phyloP scores from a whole-genome alignment of 805 yeast genomes.

The Wickerhamomyces bisporus region DNA sequence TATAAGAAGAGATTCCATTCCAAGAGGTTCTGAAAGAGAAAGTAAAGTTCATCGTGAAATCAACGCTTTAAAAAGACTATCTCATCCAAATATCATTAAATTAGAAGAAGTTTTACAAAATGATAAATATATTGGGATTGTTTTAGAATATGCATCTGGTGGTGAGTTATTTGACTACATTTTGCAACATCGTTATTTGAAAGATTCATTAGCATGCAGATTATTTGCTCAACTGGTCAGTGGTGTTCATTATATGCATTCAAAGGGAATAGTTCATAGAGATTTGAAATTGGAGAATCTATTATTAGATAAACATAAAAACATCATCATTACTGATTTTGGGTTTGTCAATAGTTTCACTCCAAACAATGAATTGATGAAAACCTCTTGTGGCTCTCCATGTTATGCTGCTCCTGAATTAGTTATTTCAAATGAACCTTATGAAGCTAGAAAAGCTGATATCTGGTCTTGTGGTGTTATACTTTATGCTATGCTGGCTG shows the following conservation, averaged over 20 bases:
- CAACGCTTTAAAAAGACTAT: slow-evolving; percentile 76
- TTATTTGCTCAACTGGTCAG: slow-evolving; percentile 89
- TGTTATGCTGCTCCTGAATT: slow-evolving; percentile 98
- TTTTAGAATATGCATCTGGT: slow-evolving; percentile 93
- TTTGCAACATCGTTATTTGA: slow-evolving; percentile 75
- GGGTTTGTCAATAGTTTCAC: slow-evolving; percentile 84
- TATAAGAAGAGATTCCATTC: slow-evolving; percentile 83
- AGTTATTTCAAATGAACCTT: slow-evolving; percentile 80
- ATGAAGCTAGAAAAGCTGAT: slow-evolving; percentile 90
- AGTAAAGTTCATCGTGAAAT: slow-evolving; percentile 89
- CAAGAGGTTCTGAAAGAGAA: slow-evolving; percentile 80
- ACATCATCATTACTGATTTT: slow-evolving; percentile 66
- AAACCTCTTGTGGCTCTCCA: slow-evolving; percentile 94
- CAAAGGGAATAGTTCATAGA: slow-evolving; percentile 63
- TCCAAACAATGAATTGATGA: slow-evolving; percentile 70
- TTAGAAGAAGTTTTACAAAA: slow-evolving; percentile 90
- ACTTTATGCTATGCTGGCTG: slow-evolving; percentile 93
- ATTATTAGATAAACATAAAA: slow-evolving; percentile 50
- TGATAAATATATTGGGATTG: slow-evolving; percentile 94
- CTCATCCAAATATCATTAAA: slow-evolving; percentile 91
- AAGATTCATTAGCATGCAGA: slow-evolving; percentile 81
- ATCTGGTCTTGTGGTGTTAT: slow-evolving; percentile 97
- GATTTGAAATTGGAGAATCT: slow-evolving; percentile 74
- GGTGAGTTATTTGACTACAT: slow-evolving; percentile 96
- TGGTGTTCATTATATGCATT: slow-evolving; percentile 85